Base-by-base conservation (phyloP, 768 basidiomycete genomes). In the Pleurotus djamor region DNA sequence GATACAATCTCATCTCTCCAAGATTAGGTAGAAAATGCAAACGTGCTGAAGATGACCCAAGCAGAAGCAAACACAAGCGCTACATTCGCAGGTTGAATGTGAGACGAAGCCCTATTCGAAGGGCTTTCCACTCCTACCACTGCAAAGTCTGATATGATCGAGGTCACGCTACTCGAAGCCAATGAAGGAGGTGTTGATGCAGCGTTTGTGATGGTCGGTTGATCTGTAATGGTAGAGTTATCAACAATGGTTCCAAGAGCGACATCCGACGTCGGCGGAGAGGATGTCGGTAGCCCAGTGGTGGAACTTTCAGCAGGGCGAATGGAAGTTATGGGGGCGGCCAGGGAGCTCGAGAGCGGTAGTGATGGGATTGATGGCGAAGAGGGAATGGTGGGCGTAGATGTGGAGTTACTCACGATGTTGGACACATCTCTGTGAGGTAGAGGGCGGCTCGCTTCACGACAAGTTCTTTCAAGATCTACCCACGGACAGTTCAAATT, bases 391-490 rank as follows among this genome's bases (percentile, higher is more conserved):
- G 34, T 35, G 2, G 49, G 32, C 34, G 49, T 33, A 17, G 49
- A 17, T 8, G 49, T 12, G 16, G 49, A 50, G 17, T 12, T 12
- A 50, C 49, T 36, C 54, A 38, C 54, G 41, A 41, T 17, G 28
- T 56, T n/a, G 5, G 37, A 38, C 21, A 56, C 32, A 9, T 14
- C 17, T 43, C 36, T 44, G 14, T 44, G 54, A 56, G 36, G 54
- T n/a, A 56, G 32, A 10, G 28, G 4, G 21, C 54, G 37, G 10
- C 54, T 41, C 9, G 41, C 54, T 38, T 14, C 54, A 4, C 54
- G 54, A 28, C 54, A 56, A 28, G n/a, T 56, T 5, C 33, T 32
- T n/a, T 56, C 54, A n/a, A 56, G 41, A n/a, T 44, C 54, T 56
- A 38, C 14, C 13, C 21, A 28, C 21, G 16, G 33, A 32, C 14